Percentiles rank a stretch among this genome's conserved stretches.
phyloP scores from a whole-genome alignment of 2,329 filamentous ascomycete species.

The Neonectria ditissima region DNA sequence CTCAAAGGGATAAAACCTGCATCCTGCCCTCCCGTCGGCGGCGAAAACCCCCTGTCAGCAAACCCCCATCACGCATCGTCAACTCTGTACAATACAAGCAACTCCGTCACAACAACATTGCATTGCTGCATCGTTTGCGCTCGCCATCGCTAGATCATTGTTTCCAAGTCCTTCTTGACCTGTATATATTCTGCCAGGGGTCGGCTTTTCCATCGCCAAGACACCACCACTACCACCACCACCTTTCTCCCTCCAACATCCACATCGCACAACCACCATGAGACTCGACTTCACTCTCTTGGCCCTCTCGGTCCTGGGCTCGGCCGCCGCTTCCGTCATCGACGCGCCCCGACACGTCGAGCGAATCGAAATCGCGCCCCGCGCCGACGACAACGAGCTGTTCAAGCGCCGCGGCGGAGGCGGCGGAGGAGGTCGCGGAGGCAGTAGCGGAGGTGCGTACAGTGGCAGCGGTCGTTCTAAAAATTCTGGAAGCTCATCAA shows the following conservation, averaged over 20 bases:
- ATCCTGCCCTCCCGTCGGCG: constrained; percentile 7
- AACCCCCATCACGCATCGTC: background rate
- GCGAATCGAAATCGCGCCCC: constrained; percentile 39
- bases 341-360: constrained; percentile 40
- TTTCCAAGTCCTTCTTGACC: background rate
- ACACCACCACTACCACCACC: constrained; percentile 1
- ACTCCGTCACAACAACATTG: background rate
- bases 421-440: constrained; percentile 62
- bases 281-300: constrained; percentile 47
- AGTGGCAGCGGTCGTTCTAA: constrained; percentile 40
- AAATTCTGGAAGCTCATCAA: constrained; percentile 37
- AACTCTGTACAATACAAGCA: background rate
- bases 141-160: background rate
- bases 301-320: constrained; percentile 46
- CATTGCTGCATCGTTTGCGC: background rate
- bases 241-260: background rate
- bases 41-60: constrained; percentile 5
- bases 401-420: constrained; percentile 73
- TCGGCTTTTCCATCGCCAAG: constrained; percentile 4
- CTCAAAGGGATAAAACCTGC: constrained; percentile 8
- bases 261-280: constrained; percentile 47
- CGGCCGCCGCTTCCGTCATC: constrained; percentile 43
- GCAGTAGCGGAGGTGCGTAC: constrained; percentile 44
- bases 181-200: background rate
- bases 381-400: constrained; percentile 56